Base-by-base conservation (phyloP, 208 protist genomes). In the Acanthamoeba sp. region DNA sequence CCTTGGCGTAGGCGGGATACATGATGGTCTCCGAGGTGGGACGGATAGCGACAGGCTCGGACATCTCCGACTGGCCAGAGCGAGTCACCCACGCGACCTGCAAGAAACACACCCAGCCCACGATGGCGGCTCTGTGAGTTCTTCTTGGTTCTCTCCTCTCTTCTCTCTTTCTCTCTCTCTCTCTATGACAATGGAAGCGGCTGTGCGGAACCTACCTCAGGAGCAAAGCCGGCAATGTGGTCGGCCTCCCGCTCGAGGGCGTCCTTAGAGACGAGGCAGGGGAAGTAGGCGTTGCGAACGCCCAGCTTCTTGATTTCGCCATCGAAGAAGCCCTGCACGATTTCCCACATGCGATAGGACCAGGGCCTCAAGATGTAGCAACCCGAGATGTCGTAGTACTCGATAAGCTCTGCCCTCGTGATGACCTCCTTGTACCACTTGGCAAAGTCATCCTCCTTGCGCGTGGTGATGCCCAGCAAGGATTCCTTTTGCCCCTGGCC, bases 1-100 rank as follows among this genome's bases (percentile, higher is more conserved):
- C 99, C 95, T 99, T 99, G 90, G 97, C 97, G 95, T 99, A 99
- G 76, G 98, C 97, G 40, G 99, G 99, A 96, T 99, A 99, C 99
- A 99, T 99, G 71, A 99, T 98, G 34, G 99, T 99, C 98, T 99
- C 99, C 88, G 98, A 99, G 29, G 99, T 99, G 40, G 99, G 99
- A 80, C 99, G 99, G 93, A 99, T 98, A 27, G 99, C 99, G 90
- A 99, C 98, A 62, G 99, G 99, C 91, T 99, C 97, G 38, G 98
- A 97, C 36, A 98, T 69, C 1, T 97, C 87, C 1, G 97, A 97
- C 36, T 96, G 73, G 34, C 97, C 97, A 73, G 96, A 96, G 57
- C 96, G 96, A 42, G 98, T 99, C 22, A 99, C 98, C 98, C 98
- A 98, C 45, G 98, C 98, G 29, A 98, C 98, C 96, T 97, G 27